Base-by-base conservation (phyloP, 257 asterid genomes). In the Dorcoceras hygrometricum region DNA sequence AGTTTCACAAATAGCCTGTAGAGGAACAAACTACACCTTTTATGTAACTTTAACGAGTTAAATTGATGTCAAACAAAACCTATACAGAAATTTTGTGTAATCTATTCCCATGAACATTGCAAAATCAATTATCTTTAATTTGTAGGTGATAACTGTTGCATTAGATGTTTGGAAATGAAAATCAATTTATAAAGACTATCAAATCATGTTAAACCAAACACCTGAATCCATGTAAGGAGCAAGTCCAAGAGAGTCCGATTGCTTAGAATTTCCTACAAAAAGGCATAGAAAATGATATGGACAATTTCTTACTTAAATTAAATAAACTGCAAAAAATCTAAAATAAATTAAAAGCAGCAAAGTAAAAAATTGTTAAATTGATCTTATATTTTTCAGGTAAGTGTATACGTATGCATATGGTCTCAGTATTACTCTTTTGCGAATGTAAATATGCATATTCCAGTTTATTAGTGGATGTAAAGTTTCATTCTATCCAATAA, bases 201-300 rank as follows among this genome's bases (percentile, higher is more conserved):
- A 10, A 39, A 12, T 54, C 10, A 8, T 59, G 26, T 46, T 51
- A 57, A 39, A 59, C 26, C 51, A 58, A 56, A 69, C 78, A 93
- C 99, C 99, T 88, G 91, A 75, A 93, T 77, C 99, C 99, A 93
- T 73, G 84, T 57, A 66, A 93, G 87, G 72, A 93, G 96, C 89
- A 88, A 74, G 71, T 86, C 90, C 80, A 88, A 68, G 63, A 74
- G 85, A 46, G 83, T 77, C 65, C 73, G 74, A 73, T 83, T 31
- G 66, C 79, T 84, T 75, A 87, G 67, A 65, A 72, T 70, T 54
- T 86, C 87, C 99, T 90, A 85, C 62, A 73, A 71, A 68, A 25
- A 62, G 71, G 27, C 66, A 50, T 34, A 71, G 36, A 70, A 51
- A 56, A 28, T n/a, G 5, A 8, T 12, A 23, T 11, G 6, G 20